Base-by-base conservation (phyloP, 257 asterid genomes). In the Plantago ovata region DNA sequence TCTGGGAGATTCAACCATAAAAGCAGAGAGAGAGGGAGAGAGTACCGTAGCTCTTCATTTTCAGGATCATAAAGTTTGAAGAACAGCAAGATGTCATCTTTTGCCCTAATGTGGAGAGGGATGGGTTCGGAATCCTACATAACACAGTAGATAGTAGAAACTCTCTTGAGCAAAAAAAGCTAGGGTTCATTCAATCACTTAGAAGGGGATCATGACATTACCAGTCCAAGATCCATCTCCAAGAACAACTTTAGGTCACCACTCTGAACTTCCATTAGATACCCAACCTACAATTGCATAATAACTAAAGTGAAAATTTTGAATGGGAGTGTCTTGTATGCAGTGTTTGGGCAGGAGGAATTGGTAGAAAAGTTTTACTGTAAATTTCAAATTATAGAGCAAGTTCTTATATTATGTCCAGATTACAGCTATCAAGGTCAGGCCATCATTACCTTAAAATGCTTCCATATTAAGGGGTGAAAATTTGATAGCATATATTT, bases 51-150 rank as follows among this genome's bases (percentile, higher is more conserved):
- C 56, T 68, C 79, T 69, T 76, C 86, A 46, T 66, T 80, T 40
- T 76, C 81, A 14, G 83, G 86, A 65, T 76, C 70, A 56, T 80
- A 80, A 68, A 73, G 70, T 75, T 80, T 80, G 73, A 73, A 80
- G 69, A 80, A 76, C 53, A 80, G 67, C 67, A 80, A 60, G 45
- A 76, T 76, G 41, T 73, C 83, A 58, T 76, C 86, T 66, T 76
- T 75, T 43, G 62, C 71, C 70, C 58, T 71, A 46, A 19, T 39
- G 51, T 72, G 74, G 47, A 67, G 78, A 67, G 78, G 65, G 46
- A 70, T 55, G 60, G 80, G 82, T 32, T 45, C 62, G 50, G 22
- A 39, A 54, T 72, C 81, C 84, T 79, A 69, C 52, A 53, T 48
- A 60, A 68, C 13, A 57, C 67, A 51, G 60, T 15, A 67, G 61